Base-by-base conservation (phyloP, 345 rosid genomes). In the Murraya paniculata region DNA sequence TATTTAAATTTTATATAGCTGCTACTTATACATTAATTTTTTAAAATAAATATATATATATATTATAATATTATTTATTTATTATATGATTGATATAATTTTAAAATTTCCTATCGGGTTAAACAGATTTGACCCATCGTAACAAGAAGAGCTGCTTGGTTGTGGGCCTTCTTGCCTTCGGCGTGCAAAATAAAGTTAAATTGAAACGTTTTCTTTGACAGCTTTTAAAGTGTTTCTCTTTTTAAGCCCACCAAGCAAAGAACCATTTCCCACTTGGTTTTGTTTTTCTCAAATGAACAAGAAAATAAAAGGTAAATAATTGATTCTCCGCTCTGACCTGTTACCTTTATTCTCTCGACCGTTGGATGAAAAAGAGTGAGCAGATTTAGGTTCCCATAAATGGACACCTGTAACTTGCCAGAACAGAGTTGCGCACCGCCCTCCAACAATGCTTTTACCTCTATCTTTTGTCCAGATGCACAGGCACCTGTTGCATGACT, bases 221-320 rank as follows among this genome's bases (percentile, higher is more conserved):
- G 38, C 79, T 27, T 67, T 56, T 41, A 53, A 53, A 53, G 57
- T 16, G 0, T 53, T 25, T 1, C 2, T 24, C 65, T 67, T 67
- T 66, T 66, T 57, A 27, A 67, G 22, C 57, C 72, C 25, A 65
- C 36, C 64, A 66, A 75, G 73, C 65, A 76, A 76, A 55, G 72
- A 66, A 76, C 78, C 71, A 8, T 2, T 16, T 14, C 38, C n/a
- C 30, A 45, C 50, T 45, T 13, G 50, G 50, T 45, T 45, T 45
- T 16, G 9, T 3, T 24, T 73, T 73, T 27, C 50, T 11, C 19
- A 36, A 38, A 38, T 45, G 9, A 10, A n/a, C n/a, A 9, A 36
- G 30, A 0, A 25, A 60, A 3, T 4, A 1, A 72, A 28, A 8
- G 9, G 14, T 4, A 4, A 8, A 35, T 2, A 13, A n/a, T 18